Evolutionary conservation across 164 flowering plant species (phyloP), one percentile per base, ranked within the genome.

Genomic region (Nelumbo lutea): DNA sequence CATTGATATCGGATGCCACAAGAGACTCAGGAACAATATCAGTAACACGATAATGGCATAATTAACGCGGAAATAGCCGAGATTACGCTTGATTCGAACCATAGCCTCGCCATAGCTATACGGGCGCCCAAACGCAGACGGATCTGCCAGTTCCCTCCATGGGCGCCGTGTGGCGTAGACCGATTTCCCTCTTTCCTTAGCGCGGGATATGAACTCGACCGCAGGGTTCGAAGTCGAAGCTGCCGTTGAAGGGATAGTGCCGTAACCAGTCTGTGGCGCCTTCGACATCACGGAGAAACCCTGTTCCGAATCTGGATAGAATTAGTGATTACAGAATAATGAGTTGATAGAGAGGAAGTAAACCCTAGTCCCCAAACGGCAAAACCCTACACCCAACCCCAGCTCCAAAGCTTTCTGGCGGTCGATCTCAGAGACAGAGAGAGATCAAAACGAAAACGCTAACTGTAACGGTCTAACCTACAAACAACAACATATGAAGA

Each of bases 1-100:
- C 68, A 86, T 59, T 45, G 93, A 76, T 70, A 86, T 41, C 4
- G 95, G 96, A 73, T 82, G 94, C 75, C 72, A 75, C 52, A 88
- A 5, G 44, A 92, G 88, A 72, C 83, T 70, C 47, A 88, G 66
- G 80, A 85, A 78, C 72, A 89, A 74, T 69, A 83, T 63, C 51
- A 82, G 10, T 47, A 85, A 72, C 53, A 77, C 47, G 72, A 84
- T 46, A 8, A 82, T 15, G 53, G 84, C 65, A 85, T 90, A 92
- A 79, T 90, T 90, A 42, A 75, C 68, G 60, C 80, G 83, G 73
- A 90, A 90, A 58, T 76, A 76, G 72, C 67, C 42, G 59, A 86
- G 77, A 80, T 90, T 92, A 13, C 73, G 79, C 52, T 69, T 51
- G 75, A 90, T 68, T 53, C 91, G 87, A 7, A 75, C 68, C 44